A percentile compares a stretch with the other conserved stretches of the same genome.
Evolutionary conservation across 2,329 filamentous ascomycete genomes (phyloP).

Genomic region (Cryphonectria japonica): DNA sequence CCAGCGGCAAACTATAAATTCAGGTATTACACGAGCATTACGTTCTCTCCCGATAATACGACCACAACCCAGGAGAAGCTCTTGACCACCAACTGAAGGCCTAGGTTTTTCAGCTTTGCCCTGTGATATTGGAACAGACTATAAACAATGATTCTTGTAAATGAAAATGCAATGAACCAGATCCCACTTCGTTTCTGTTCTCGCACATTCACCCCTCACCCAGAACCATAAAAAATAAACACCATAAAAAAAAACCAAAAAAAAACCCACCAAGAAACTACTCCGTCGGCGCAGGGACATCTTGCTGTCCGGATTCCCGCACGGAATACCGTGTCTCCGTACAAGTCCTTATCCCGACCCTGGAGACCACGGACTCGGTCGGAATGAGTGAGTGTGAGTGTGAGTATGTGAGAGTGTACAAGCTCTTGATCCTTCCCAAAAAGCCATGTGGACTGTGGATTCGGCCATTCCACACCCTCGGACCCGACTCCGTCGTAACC

Average conservation of each 20-base stretch:
- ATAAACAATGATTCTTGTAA: too few relatives aligned
- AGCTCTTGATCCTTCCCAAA: background rate
- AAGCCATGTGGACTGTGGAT: constrained; percentile 6
- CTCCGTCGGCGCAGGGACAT: background rate
- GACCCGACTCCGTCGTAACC: background rate
- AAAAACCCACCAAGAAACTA: background rate
- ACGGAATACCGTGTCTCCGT: background rate
- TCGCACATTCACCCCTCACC: background rate
- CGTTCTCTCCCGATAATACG: too few relatives aligned
- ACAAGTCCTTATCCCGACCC: background rate
- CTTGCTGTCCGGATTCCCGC: background rate
- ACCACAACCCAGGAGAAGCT: too few relatives aligned
- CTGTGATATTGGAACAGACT: too few relatives aligned
- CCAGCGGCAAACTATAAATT: too few relatives aligned
- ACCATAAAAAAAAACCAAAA: too few relatives aligned
- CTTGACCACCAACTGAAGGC: too few relatives aligned
- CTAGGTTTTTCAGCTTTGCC: too few relatives aligned
- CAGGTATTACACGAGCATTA: too few relatives aligned
- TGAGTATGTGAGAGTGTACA: too few relatives aligned
- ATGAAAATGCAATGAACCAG: too few relatives aligned
- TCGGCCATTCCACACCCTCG: constrained; percentile 3
- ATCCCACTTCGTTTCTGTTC: background rate
- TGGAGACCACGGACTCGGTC: background rate
- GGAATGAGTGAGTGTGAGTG: background rate
- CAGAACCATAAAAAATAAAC: too few relatives aligned